Evolutionary conservation across 805 yeast genomes (phyloP).

Genomic region (Scheffersomyces coipomensis): DNA sequence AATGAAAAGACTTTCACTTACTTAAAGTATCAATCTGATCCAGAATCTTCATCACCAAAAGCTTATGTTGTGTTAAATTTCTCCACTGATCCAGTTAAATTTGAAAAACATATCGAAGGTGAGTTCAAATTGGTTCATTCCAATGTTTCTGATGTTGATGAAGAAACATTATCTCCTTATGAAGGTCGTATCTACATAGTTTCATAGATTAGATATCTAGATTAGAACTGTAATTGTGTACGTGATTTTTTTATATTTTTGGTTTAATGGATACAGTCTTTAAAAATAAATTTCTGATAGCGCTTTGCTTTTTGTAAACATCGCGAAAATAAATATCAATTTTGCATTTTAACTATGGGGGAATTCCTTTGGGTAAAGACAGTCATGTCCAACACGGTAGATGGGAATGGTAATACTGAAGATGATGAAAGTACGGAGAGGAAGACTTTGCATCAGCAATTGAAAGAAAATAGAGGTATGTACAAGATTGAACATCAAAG

Average conservation of each 20-base stretch:
- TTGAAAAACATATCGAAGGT: constrained; percentile 26
- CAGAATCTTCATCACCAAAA: constrained; percentile 15
- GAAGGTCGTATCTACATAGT: constrained; percentile 43
- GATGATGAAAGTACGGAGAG: constrained; percentile 18
- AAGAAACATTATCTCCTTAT: constrained; percentile 35
- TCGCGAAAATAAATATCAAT: no score
- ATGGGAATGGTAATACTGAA: neutral
- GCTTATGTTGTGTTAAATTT: constrained; percentile 47
- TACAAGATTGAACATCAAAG: no score
- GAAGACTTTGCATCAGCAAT: constrained; percentile 41
- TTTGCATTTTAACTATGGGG: no score
- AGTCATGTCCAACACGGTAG: neutral
- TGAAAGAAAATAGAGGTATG: constrained; percentile 39
- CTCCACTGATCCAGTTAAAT: constrained; percentile 28
- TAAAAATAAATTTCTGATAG: no score
- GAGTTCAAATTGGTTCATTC: constrained; percentile 28
- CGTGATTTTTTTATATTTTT: no score
- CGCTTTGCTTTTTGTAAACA: no score
- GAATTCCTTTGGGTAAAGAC: no score
- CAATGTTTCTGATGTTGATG: constrained; percentile 21
- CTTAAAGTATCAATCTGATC: constrained; percentile 15
- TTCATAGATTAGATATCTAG: constrained; percentile 1
- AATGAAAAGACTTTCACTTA: constrained; percentile 42
- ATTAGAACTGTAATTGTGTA: neutral
- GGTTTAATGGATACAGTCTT: no score